Percentiles rank a stretch among this genome's conserved stretches.
Evolutionary conservation across 192 early-diverging fungal genomes (phyloP).

Genomic region (Hyaloraphidium curvatum): DNA sequence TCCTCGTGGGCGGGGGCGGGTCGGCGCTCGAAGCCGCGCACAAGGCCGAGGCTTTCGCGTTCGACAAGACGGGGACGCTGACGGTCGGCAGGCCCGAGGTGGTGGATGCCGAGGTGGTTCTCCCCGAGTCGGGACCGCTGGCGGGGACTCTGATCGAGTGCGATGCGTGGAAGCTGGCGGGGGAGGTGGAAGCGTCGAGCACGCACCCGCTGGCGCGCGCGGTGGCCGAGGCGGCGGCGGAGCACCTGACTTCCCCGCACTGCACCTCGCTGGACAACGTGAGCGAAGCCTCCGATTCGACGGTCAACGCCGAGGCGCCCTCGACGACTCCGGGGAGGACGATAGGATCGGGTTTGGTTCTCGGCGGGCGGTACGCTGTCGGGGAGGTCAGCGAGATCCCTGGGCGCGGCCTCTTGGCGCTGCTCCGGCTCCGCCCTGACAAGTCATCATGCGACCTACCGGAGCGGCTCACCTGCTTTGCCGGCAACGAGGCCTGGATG

Average conservation of each 20-base stretch:
- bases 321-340: too few relatives aligned
- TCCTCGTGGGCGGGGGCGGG: conserved; percentile 52
- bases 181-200: conserved; percentile 28
- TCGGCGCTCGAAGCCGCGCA: conserved; percentile 45
- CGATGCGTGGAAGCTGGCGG: conserved; percentile 19
- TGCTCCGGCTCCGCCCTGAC: conserved; percentile 16
- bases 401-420: conserved; percentile 40
- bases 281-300: too few relatives aligned
- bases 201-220: conserved; percentile 54
- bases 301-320: background rate
- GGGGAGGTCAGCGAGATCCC: conserved; percentile 35
- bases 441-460: conserved; percentile 8
- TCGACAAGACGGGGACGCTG: conserved; percentile 75
- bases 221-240: conserved; percentile 16
- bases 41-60: conserved; percentile 37
- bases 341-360: too few relatives aligned
- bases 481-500: conserved; percentile 49
- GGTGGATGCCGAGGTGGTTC: background rate
- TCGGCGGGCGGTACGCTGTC: conserved; percentile 9
- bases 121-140: too few relatives aligned
- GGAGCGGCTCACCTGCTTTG: background rate
- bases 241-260: too few relatives aligned
- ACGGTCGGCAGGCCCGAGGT: conserved; percentile 48
- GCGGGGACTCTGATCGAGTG: too few relatives aligned
- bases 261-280: too few relatives aligned